These are phyloP conservation scores for Hordeum marinum DNA, from an alignment of 176 grass and related monocot genomes.

Conservation along the genomic window DNA sequence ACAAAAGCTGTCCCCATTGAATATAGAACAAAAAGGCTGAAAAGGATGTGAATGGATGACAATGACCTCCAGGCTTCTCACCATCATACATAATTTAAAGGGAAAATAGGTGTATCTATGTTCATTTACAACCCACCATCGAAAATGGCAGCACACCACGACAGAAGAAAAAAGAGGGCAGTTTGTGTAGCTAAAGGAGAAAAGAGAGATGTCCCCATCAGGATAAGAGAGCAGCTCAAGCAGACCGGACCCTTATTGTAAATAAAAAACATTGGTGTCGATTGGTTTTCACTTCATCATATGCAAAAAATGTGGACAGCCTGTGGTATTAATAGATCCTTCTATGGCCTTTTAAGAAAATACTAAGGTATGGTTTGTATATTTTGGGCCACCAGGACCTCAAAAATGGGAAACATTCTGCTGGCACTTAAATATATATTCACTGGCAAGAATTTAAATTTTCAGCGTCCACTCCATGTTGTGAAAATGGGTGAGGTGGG, in stretches of 20 bases:
- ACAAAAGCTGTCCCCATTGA: conserved; percentile 1
- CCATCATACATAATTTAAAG: background rate
- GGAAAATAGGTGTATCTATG: background rate
- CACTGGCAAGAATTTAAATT: background rate
- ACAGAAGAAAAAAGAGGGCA: background rate
- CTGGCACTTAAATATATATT: background rate
- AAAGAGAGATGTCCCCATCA: background rate
- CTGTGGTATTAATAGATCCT: background rate
- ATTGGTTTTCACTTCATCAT: background rate
- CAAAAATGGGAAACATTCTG: background rate
- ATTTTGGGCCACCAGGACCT: background rate
- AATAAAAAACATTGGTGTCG: background rate
- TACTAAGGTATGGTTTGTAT: background rate
- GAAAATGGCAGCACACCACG: background rate
- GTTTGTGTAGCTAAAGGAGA: background rate
- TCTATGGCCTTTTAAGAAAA: background rate
- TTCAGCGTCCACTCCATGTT: background rate
- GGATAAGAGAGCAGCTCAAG: background rate
- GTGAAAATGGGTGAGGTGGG: background rate
- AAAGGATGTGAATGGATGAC: conserved; percentile 12
- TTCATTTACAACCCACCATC: conserved; percentile 9
- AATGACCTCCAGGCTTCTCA: conserved; percentile 5
- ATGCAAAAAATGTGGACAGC: background rate
- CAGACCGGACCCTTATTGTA: background rate
- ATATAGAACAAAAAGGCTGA: background rate